Conservation (phyloP, 2,329 filamentous ascomycete genomes). For the Ustulina deusta region DNA sequence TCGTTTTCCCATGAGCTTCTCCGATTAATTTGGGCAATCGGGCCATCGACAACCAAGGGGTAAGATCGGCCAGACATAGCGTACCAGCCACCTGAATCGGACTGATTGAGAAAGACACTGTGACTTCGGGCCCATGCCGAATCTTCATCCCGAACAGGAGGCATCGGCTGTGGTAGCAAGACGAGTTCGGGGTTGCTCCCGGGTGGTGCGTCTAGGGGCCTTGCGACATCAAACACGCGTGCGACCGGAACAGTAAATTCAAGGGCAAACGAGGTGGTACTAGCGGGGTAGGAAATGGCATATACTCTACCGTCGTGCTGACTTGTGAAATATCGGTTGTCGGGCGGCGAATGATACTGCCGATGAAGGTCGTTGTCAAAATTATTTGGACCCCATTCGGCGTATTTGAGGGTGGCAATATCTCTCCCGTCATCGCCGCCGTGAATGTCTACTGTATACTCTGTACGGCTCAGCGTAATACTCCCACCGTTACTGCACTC, state of each 20-base stretch:
- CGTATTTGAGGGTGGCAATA: constrained; percentile 90
- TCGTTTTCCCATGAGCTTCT: constrained; percentile 62
- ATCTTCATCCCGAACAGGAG: constrained; percentile 66
- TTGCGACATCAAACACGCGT: constrained; percentile 88
- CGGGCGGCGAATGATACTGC: constrained; percentile 83
- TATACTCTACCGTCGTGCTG: constrained; percentile 87
- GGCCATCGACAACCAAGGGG: constrained; percentile 81
- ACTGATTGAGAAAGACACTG: constrained; percentile 88
- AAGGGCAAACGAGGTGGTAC: constrained; percentile 72
- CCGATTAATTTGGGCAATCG: constrained; percentile 59
- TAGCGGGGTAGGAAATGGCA: constrained; percentile 76
- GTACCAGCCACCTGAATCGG: constrained; percentile 90
- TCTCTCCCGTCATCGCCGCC: constrained; percentile 77
- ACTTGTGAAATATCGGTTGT: constrained; percentile 89
- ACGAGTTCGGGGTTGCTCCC: constrained; percentile 81
- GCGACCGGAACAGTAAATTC: constrained; percentile 82
- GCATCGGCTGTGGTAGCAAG: constrained; percentile 85
- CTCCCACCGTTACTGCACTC: constrained; percentile 86
- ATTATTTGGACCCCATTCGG: constrained; percentile 95
- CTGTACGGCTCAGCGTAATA: constrained; percentile 84
- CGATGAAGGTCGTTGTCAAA: constrained; percentile 87
- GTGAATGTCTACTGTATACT: constrained; percentile 90
- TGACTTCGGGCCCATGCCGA: constrained; percentile 66
- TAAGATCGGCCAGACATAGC: constrained; percentile 89
- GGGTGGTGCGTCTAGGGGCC: constrained; percentile 71